A percentile compares a stretch with the other conserved stretches of the same genome.
Evolutionary conservation across 1,139 yeast genomes (phyloP).

Genomic region (Sugiyamaella paludigena): DNA sequence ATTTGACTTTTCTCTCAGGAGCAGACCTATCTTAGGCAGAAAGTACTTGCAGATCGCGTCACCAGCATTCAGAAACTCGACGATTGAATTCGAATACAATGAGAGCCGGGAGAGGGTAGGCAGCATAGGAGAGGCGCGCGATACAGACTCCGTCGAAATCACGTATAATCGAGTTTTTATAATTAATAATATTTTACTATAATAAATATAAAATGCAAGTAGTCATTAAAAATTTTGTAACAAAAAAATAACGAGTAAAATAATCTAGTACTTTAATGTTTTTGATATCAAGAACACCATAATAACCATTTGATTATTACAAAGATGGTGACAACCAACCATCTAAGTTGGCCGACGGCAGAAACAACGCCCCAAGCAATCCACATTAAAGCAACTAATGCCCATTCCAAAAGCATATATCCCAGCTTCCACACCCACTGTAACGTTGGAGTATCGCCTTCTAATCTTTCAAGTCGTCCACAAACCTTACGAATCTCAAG

Average conservation of each 20-base stretch:
- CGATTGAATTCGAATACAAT: too few species aligned
- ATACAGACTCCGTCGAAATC: too few species aligned
- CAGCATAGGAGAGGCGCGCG: neutral
- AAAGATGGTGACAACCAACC: slow-evolving; percentile 41
- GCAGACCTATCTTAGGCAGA: too few species aligned
- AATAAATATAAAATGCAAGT: slow-evolving; percentile 8
- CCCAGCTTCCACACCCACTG: slow-evolving; percentile 28
- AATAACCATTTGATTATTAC: slow-evolving; percentile 46
- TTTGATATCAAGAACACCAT: slow-evolving; percentile 32
- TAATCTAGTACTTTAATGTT: too few species aligned
- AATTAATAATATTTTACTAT: neutral
- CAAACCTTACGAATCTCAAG: slow-evolving; percentile 67
- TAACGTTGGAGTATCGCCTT: slow-evolving; percentile 26
- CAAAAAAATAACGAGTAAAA: neutral
- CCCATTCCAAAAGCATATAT: slow-evolving; percentile 44
- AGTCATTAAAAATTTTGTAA: neutral
- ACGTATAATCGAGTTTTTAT: neutral
- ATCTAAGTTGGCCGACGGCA: slow-evolving; percentile 46
- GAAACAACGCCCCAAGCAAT: slow-evolving; percentile 68
- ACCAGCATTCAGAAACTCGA: too few species aligned
- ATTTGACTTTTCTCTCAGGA: too few species aligned
- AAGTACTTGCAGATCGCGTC: too few species aligned
- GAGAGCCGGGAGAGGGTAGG: too few species aligned
- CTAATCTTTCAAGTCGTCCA: slow-evolving; percentile 61
- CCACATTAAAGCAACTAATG: slow-evolving; percentile 65